phyloP scores from a whole-genome alignment of 108 stramenopile species.

The Stephanodiscus triporus region DNA sequence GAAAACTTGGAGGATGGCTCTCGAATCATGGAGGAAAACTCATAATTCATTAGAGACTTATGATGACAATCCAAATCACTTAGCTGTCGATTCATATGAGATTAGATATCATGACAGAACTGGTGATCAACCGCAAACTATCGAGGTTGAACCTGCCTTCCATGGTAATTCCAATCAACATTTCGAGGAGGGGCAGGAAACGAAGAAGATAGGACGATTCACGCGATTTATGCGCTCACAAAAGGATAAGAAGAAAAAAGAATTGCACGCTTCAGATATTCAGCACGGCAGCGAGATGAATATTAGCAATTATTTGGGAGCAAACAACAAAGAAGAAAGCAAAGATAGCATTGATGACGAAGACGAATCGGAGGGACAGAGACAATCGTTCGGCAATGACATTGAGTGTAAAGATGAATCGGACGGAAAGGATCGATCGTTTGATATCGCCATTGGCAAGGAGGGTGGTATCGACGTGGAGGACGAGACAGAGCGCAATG shows the following conservation, averaged over 20 bases:
- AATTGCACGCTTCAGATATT: too few species aligned
- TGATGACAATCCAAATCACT: constrained; percentile 4
- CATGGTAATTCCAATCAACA: neutral
- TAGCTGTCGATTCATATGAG: constrained; percentile 1
- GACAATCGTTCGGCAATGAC: neutral
- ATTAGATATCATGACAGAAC: neutral
- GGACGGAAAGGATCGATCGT: neutral
- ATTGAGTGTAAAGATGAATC: neutral
- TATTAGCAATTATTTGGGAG: too few species aligned
- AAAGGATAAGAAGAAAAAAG: too few species aligned
- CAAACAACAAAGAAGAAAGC: too few species aligned
- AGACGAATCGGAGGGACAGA: neutral
- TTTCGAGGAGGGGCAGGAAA: neutral
- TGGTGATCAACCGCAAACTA: neutral
- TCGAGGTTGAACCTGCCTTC: neutral
- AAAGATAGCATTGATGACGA: neutral
- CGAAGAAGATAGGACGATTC: too few species aligned
- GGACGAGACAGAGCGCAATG: neutral
- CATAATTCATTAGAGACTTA: constrained; percentile 19
- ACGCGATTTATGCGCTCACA: too few species aligned
- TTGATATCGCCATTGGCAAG: neutral
- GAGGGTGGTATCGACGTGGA: neutral
- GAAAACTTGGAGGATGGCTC: constrained; percentile 24
- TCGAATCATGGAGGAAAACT: constrained; percentile 31
- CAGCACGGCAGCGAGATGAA: neutral